A percentile compares a stretch with the other conserved stretches of the same genome.
These are phyloP conservation scores for Ceratocystis alfenasii DNA, from an alignment of 2,329 filamentous ascomycete genomes.

Conservation along the genomic window DNA sequence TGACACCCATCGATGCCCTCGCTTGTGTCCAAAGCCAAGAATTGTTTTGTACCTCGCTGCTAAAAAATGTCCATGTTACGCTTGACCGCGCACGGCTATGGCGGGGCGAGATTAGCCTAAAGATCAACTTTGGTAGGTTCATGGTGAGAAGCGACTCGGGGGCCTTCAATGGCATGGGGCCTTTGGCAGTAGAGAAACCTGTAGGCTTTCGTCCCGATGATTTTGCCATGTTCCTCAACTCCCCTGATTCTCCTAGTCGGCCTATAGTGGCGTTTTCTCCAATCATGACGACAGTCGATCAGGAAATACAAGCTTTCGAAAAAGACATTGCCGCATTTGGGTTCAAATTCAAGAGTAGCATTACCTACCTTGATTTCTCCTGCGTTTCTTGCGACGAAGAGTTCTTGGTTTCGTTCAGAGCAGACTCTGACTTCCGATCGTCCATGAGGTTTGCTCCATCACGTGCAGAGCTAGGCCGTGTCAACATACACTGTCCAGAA, in stretches of 20 bases:
- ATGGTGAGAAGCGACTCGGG: neutral
- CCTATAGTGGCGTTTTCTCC: conserved; percentile 5
- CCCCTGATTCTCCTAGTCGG: neutral
- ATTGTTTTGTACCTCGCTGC: neutral
- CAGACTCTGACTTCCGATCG: neutral
- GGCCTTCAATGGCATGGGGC: neutral
- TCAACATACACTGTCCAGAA: conserved; percentile 14
- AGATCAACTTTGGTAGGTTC: conserved; percentile 10
- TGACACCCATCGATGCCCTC: conserved; percentile 4
- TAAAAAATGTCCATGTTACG: neutral
- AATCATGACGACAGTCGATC: neutral
- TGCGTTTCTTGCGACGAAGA: conserved; percentile 4
- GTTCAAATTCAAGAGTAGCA: conserved; percentile 7
- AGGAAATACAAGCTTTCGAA: conserved; percentile 14
- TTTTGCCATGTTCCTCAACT: neutral
- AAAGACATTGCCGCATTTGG: neutral
- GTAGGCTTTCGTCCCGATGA: neutral
- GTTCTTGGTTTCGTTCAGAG: conserved; percentile 14
- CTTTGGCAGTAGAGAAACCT: neutral
- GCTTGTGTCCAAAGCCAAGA: neutral
- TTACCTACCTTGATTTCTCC: conserved; percentile 17
- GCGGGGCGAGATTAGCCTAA: conserved; percentile 10
- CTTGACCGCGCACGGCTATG: conserved; percentile 1
- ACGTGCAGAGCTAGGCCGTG: conserved; percentile 11
- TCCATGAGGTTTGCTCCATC: conserved; percentile 6